Conservation (phyloP, 352 stramenopile species). For the Globisporangium spinosum region DNA sequence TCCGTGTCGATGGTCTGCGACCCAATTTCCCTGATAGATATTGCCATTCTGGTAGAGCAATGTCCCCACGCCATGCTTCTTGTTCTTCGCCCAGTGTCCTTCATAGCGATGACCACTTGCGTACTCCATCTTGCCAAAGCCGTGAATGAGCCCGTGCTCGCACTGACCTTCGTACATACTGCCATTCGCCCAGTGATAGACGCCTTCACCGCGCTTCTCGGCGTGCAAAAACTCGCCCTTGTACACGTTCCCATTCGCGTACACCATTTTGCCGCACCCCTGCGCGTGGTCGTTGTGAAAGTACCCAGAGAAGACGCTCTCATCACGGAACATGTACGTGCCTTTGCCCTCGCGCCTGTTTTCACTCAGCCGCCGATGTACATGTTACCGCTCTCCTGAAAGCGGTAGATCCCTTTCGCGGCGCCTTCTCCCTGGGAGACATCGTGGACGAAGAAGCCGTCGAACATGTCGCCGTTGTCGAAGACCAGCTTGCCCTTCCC, state of each 20-base stretch:
- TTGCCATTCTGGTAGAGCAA: constrained; percentile 85
- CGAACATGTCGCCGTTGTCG: constrained; percentile 74
- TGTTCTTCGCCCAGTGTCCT: constrained; percentile 60
- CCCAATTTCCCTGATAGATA: constrained; percentile 73
- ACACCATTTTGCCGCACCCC: constrained; percentile 76
- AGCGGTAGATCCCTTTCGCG: constrained; percentile 64
- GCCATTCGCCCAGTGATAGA: constrained; percentile 74
- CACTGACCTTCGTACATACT: constrained; percentile 79
- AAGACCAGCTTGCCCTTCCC: constrained; percentile 70
- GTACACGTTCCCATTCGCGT: constrained; percentile 84
- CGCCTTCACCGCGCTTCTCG: constrained; percentile 58
- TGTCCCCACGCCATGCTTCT: constrained; percentile 72
- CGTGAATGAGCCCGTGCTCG: constrained; percentile 56
- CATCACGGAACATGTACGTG: constrained; percentile 54
- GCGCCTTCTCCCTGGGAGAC: constrained; percentile 41
- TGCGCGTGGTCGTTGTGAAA: constrained; percentile 63
- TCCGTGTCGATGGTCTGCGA: constrained; percentile 50
- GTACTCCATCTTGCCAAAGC: constrained; percentile 53
- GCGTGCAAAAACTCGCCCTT: constrained; percentile 59
- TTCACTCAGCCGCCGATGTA: constrained; percentile 63
- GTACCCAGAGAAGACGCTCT: constrained; percentile 53
- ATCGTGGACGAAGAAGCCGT: constrained; percentile 58
- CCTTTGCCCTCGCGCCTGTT: constrained; percentile 76
- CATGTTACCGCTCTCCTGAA: constrained; percentile 55
- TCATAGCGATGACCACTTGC: constrained; percentile 64